These are phyloP conservation scores for Atalantia buxifolia DNA, from an alignment of 345 rosid genomes.

Conservation along the genomic window DNA sequence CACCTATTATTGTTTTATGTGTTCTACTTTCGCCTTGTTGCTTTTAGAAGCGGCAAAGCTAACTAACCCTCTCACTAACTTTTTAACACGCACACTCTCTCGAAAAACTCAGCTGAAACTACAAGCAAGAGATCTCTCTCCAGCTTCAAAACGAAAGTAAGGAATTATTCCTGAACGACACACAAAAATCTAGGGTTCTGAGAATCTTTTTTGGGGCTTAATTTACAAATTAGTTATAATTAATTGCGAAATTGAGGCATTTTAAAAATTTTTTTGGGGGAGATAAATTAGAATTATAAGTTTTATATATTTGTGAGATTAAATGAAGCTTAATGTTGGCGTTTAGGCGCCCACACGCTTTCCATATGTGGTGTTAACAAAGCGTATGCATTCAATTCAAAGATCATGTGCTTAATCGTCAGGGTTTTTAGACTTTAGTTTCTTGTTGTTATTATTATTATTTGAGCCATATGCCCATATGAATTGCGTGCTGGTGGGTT, in stretches of 20 bases:
- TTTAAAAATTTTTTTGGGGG: not conserved
- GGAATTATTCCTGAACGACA: conserved; percentile 36
- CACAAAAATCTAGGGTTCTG: not conserved
- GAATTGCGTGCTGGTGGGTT: not conserved
- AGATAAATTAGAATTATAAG: not conserved
- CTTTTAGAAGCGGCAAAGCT: conserved; percentile 53
- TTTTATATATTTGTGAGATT: not conserved
- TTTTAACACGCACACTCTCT: conserved; percentile 9
- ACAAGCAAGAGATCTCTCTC: conserved; percentile 58
- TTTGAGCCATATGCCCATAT: not conserved
- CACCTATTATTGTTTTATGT: conserved; percentile 1
- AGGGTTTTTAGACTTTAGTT: conserved; percentile 10
- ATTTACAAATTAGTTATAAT: not conserved
- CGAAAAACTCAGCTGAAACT: conserved; percentile 14
- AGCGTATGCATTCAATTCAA: conserved; percentile 9
- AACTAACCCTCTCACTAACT: conserved; percentile 15
- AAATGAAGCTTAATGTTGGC: conserved; percentile 3
- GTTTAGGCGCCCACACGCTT: not conserved
- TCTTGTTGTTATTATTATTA: not conserved
- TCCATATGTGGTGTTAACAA: conserved; percentile 6
- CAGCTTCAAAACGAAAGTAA: conserved; percentile 40
- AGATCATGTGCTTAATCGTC: conserved; percentile 7
- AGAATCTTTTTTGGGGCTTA: not conserved
- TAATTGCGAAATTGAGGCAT: not conserved
- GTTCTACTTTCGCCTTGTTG: conserved; percentile 12